Conservation (phyloP, 495 filamentous ascomycete species). For the Sabuloglossum arenarium region DNA sequence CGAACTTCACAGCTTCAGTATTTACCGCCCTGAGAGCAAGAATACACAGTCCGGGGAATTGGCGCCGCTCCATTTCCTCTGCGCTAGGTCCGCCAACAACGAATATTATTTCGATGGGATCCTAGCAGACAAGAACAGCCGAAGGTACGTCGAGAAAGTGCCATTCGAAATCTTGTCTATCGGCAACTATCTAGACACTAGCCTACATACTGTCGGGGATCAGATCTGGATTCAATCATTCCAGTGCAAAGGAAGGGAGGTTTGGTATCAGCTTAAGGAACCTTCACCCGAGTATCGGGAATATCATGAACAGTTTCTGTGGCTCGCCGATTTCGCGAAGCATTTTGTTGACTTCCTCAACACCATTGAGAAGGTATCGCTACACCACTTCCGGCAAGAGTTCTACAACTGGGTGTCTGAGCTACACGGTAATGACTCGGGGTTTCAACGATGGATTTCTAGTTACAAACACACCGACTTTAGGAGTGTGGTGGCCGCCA, state of each 20-base stretch:
- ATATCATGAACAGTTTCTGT: conserved; percentile 38
- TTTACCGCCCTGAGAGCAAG: conserved; percentile 17
- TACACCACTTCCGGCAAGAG: conserved; percentile 28
- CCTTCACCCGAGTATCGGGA: conserved; percentile 34
- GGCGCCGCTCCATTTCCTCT: conserved; percentile 28
- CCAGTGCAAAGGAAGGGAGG: conserved; percentile 12
- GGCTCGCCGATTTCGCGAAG: conserved; percentile 46
- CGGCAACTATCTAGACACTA: conserved; percentile 35
- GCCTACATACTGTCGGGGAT: conserved; percentile 22
- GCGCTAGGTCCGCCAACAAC: conserved; percentile 15
- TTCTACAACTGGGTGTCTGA: conserved; percentile 33
- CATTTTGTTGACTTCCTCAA: conserved; percentile 42
- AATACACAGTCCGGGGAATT: conserved; percentile 21
- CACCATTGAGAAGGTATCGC: conserved; percentile 15
- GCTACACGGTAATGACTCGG: conserved; percentile 17
- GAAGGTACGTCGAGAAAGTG: conserved; percentile 28
- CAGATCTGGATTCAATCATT: conserved; percentile 42
- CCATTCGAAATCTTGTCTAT: conserved; percentile 36
- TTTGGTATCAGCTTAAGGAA: conserved; percentile 39
- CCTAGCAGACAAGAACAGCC: conserved; percentile 22
- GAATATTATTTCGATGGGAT: conserved; percentile 37
- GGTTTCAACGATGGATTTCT: conserved; percentile 28
- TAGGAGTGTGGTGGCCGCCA: conserved; percentile 28
- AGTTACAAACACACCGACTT: conserved; percentile 31
- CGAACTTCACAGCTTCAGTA: conserved; percentile 5